A percentile compares a stretch with the other conserved stretches of the same genome.
Evolutionary conservation across 2,329 filamentous ascomycete species (phyloP).

Genomic region (Aspergillus fijiensis): DNA sequence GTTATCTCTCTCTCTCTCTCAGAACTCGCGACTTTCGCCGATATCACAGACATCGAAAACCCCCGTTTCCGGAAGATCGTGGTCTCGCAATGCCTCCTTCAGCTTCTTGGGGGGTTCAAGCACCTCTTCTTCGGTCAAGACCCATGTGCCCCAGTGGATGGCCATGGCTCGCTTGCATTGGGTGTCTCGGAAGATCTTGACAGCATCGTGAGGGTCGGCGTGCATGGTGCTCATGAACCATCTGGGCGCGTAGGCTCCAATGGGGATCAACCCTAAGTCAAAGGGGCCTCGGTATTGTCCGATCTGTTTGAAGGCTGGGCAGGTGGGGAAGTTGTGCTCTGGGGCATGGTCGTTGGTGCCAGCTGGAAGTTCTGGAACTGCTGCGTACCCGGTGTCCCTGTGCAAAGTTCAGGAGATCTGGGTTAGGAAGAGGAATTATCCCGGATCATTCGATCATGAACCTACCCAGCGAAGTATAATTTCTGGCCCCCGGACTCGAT

Average conservation of each 20-base stretch:
- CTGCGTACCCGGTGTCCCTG: constrained; percentile 87
- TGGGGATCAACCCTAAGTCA: constrained; percentile 87
- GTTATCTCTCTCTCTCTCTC: background rate
- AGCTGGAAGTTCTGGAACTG: constrained; percentile 64
- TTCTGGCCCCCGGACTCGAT: constrained; percentile 70
- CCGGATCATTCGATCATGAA: constrained; percentile 6
- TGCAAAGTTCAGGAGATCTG: constrained; percentile 21
- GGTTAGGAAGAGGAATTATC: constrained; percentile 1
- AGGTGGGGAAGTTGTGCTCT: constrained; percentile 66
- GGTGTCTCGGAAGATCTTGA: constrained; percentile 86
- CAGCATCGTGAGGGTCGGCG: constrained; percentile 79
- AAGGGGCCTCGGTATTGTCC: constrained; percentile 79
- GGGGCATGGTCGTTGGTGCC: constrained; percentile 70
- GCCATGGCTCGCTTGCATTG: constrained; percentile 74
- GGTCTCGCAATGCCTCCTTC: constrained; percentile 67
- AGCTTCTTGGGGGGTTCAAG: constrained; percentile 75
- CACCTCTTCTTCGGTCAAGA: constrained; percentile 79
- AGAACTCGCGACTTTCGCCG: constrained; percentile 78
- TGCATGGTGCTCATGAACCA: constrained; percentile 78
- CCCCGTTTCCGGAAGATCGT: constrained; percentile 67
- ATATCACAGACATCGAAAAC: constrained; percentile 82
- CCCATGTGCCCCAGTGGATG: constrained; percentile 93
- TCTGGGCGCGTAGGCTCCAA: constrained; percentile 73
- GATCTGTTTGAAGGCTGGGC: constrained; percentile 83
- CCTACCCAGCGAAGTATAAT: constrained; percentile 75